Base-by-base conservation (phyloP, 129 eudicot species). In the Arctium lappa region DNA sequence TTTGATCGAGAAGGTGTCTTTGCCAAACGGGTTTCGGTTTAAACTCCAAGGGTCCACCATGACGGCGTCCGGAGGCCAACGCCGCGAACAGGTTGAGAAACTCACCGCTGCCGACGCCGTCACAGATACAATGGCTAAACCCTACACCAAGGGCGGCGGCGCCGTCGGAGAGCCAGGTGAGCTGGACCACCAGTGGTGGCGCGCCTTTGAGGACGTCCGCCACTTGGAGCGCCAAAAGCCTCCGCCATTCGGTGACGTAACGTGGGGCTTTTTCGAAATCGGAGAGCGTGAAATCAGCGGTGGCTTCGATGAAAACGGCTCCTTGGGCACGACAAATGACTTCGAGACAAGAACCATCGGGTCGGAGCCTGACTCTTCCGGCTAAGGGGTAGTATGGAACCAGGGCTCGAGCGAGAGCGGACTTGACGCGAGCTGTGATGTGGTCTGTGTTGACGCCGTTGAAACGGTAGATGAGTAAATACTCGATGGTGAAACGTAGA, bases 261-360 rank as follows among this genome's bases (percentile, higher is more conserved):
- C 80, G 82, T 10, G 98, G 98, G 3, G 91, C 90, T 30, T 72
- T 60, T 16, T 94, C 93, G 56, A 94, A 92, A n/a, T 90, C 93
- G 6, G 89, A 18, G 27, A 81, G 72, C 9, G 82, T 86, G n/a
- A 44, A 79, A 48, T 74, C 86, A 2, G 93, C 85, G 0, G 75
- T 86, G 4, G 98, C 98, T 69, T 91, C 90, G 9, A 94, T 27
- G 63, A 92, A 94, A 36, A 78, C 85, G 0, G 90, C 92, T 3
- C 98, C 98, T 79, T 94, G 98, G 13, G 81, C 89, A 29, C 86
- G 85, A 16, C 98, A 94, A n/a, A 86, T 82, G 2, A 94, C 98
- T 63, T 94, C 92, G 5, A 94, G 91, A 22, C 90, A 89, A 5
- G 83, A 78, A 9, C 87, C 90, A 15, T 88, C 91, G 2, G 87